phyloP scores from a whole-genome alignment of 306 rosid species.

The Gillenia trifoliata region DNA sequence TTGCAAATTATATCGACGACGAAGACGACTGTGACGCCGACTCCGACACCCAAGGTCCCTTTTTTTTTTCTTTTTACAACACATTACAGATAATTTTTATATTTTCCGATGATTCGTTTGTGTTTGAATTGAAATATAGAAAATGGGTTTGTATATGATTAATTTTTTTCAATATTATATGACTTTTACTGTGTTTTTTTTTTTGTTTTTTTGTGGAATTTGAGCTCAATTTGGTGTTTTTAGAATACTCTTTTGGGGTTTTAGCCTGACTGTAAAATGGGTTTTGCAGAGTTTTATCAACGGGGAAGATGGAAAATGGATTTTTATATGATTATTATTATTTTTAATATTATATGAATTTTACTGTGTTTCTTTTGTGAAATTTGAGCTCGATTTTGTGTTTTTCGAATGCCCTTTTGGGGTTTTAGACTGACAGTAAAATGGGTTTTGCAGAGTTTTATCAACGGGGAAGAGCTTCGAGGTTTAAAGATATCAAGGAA shows the following conservation, averaged over 20 bases:
- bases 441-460: constrained; percentile 21
- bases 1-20: too few species aligned
- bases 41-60: constrained; percentile 53
- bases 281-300: constrained; percentile 22
- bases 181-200: neutral
- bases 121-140: too few species aligned
- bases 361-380: neutral
- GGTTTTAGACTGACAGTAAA: neutral
- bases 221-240: too few species aligned
- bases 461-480: constrained; percentile 24
- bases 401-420: neutral
- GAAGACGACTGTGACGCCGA: constrained; percentile 35
- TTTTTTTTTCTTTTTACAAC: too few species aligned
- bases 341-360: neutral
- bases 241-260: constrained; percentile 1
- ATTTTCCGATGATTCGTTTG: too few species aligned
- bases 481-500: constrained; percentile 24
- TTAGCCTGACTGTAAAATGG: neutral
- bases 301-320: constrained; percentile 7
- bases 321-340: neutral
- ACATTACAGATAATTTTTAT: too few species aligned
- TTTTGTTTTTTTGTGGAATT: neutral
- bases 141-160: neutral
- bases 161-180: neutral
- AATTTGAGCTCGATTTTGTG: neutral